Evolutionary conservation across 306 rosid species (phyloP).

Genomic region (Sechiopsis laciniata): DNA sequence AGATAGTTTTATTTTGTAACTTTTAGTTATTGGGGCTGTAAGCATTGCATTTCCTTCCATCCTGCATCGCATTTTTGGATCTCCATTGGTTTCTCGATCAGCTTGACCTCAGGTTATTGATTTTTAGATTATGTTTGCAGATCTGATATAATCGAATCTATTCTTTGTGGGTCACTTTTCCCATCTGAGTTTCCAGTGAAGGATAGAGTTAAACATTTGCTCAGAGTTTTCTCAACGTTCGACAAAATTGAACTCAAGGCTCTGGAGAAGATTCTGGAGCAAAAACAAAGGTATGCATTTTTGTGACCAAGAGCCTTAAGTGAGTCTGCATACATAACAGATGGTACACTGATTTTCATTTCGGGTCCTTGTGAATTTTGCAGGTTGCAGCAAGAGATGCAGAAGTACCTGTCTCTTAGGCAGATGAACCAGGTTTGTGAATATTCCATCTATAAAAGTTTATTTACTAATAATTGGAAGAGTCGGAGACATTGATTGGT

Average conservation of each 20-base stretch:
- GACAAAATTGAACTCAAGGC: conserved; percentile 96
- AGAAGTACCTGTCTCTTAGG: conserved; percentile 73
- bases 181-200: conserved; percentile 59
- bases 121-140: conserved; percentile 45
- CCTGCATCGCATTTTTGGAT: background rate
- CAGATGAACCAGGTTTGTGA: conserved; percentile 66
- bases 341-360: conserved; percentile 32
- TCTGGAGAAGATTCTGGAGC: conserved; percentile 91
- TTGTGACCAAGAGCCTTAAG: conserved; percentile 27
- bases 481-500: conserved; percentile 36
- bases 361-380: conserved; percentile 38
- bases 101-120: conserved; percentile 20
- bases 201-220: conserved; percentile 74
- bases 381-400: conserved; percentile 99
- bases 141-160: conserved; percentile 79
- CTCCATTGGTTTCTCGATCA: conserved; percentile 16
- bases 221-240: conserved; percentile 60
- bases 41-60: conserved; percentile 8
- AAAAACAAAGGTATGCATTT: conserved; percentile 75
- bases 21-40: background rate
- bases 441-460: conserved; percentile 23
- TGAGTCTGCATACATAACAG: conserved; percentile 28
- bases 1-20: conserved; percentile 6
- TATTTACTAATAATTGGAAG: conserved; percentile 20
- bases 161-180: conserved; percentile 72